Evolutionary conservation across 129 eudicot genomes (phyloP).

Genomic region (carrot (Daucus carota)): DNA sequence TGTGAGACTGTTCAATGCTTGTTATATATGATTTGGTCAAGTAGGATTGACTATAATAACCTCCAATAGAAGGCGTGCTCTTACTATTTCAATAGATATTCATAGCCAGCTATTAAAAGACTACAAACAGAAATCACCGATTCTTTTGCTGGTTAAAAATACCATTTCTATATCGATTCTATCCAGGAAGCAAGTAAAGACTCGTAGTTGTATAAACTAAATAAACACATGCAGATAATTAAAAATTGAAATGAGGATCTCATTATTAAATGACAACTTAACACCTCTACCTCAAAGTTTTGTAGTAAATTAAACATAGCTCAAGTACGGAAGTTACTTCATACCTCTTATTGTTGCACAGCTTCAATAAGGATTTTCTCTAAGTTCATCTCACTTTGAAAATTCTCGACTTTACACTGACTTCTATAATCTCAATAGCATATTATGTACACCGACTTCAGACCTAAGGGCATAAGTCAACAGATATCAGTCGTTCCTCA

Average conservation of each 20-base stretch:
- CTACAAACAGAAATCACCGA: not conserved
- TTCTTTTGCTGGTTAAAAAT: not conserved
- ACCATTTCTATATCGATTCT: not conserved
- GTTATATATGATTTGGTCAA: not conserved
- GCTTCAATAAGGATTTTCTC: not conserved
- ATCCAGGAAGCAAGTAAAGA: not conserved
- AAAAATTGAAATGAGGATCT: not conserved
- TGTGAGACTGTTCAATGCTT: no score
- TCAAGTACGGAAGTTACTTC: not conserved
- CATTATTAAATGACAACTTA: not conserved
- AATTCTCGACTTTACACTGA: not conserved
- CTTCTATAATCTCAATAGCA: not conserved
- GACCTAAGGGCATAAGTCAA: not conserved
- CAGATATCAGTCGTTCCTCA: not conserved
- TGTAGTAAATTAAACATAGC: not conserved
- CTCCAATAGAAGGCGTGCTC: not conserved
- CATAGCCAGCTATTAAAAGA: not conserved
- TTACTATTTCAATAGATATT: not conserved
- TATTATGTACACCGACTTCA: not conserved
- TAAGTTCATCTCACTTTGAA: not conserved
- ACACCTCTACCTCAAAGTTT: not conserved
- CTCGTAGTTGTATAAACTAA: not conserved
- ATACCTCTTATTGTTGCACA: not conserved
- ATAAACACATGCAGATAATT: not conserved
- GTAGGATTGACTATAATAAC: not conserved